Evolutionary conservation across 768 basidiomycete genomes (phyloP).

Genomic region (Mycena pura): DNA sequence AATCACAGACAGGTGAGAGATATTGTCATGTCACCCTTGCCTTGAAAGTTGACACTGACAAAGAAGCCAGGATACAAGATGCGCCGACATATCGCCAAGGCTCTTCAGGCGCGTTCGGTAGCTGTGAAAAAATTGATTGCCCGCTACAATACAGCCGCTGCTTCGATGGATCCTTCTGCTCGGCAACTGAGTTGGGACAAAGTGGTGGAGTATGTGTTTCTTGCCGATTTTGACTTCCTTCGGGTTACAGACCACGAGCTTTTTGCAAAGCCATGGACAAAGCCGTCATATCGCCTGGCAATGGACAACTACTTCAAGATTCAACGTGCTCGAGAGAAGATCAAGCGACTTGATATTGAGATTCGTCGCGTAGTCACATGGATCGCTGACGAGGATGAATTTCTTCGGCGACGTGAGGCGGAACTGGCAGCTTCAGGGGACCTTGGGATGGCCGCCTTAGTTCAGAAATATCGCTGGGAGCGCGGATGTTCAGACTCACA

Average conservation of each 20-base stretch:
- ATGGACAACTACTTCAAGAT: conserved; percentile 26
- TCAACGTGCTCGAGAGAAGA: conserved; percentile 30
- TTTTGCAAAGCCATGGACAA: conserved; percentile 12
- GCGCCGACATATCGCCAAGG: conserved; percentile 23
- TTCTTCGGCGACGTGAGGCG: too few species aligned
- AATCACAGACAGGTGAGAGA: conserved; percentile 15
- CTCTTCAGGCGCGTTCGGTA: conserved; percentile 23
- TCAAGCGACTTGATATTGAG: conserved; percentile 30
- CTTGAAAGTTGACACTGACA: not conserved
- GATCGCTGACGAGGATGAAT: conserved; percentile 30
- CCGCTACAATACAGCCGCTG: conserved; percentile 22
- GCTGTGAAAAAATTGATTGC: conserved; percentile 25
- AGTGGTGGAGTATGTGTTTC: too few species aligned
- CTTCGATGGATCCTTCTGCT: conserved; percentile 1
- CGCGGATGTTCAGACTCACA: not conserved
- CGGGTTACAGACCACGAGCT: conserved; percentile 14
- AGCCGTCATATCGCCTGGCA: conserved; percentile 8
- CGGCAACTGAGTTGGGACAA: conserved; percentile 24
- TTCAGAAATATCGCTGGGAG: too few species aligned
- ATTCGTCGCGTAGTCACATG: conserved; percentile 25
- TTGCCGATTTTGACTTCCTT: conserved; percentile 27
- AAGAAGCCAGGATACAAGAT: conserved; percentile 31
- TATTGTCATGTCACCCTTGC: too few species aligned
- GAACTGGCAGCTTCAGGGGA: too few species aligned
- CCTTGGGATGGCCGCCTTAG: too few species aligned